These are phyloP conservation scores for Penicillium dipodomyicola DNA, from an alignment of 495 filamentous ascomycete species.

Conservation along the genomic window DNA sequence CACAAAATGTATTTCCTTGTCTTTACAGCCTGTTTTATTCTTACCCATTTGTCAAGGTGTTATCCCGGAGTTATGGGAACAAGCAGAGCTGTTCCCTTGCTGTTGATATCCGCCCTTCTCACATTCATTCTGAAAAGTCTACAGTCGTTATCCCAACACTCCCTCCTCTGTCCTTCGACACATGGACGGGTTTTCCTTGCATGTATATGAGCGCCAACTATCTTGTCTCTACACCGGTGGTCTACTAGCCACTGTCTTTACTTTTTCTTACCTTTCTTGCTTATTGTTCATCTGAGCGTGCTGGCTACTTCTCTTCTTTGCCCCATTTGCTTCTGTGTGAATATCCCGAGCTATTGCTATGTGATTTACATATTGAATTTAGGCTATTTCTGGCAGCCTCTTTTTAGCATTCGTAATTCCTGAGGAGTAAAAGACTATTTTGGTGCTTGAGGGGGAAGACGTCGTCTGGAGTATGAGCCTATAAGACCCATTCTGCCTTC, in stretches of 20 bases:
- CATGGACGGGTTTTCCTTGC: conserved; percentile 16
- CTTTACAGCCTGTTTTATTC: not conserved
- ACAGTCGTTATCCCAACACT: conserved; percentile 13
- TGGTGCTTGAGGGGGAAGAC: too few relatives aligned
- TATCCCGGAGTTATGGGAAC: not conserved
- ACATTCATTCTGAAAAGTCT: conserved; percentile 9
- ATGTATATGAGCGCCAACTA: conserved; percentile 39
- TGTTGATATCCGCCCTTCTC: not conserved
- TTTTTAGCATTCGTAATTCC: not conserved
- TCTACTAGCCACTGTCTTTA: not conserved
- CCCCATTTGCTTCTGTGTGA: not conserved
- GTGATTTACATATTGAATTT: conserved; percentile 4
- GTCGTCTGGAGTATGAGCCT: too few relatives aligned
- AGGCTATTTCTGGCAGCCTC: not conserved
- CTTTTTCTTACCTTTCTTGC: conserved; percentile 10
- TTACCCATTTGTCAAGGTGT: not conserved
- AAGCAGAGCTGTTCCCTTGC: conserved; percentile 10
- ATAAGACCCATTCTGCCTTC: too few relatives aligned
- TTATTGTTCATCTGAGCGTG: conserved; percentile 10
- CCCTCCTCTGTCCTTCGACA: not conserved
- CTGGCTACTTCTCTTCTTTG: conserved; percentile 3
- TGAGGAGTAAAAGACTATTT: not conserved
- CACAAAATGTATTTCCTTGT: conserved; percentile 6
- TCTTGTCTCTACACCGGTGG: conserved; percentile 25
- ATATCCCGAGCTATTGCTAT: conserved; percentile 3